Conservation (phyloP, 2,329 filamentous ascomycete genomes). For the Neonectria punicea region DNA sequence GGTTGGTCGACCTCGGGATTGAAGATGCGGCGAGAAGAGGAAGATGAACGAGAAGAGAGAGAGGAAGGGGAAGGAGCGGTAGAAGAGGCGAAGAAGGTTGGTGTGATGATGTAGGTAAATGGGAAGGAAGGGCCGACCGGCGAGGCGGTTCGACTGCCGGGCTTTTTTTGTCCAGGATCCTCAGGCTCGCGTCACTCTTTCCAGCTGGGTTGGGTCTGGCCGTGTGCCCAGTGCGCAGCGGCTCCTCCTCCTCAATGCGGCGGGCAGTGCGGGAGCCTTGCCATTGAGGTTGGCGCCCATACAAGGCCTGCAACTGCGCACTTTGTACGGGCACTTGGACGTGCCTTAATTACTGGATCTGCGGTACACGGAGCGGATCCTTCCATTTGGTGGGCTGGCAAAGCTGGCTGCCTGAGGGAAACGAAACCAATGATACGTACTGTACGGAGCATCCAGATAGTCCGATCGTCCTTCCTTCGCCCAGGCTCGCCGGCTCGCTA, state of each 20-base stretch:
- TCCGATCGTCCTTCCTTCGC: not conserved
- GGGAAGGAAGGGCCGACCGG: not conserved
- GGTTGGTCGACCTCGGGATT: not conserved
- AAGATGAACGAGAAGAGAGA: not conserved
- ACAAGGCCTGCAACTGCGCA: not conserved
- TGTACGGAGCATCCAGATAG: not conserved
- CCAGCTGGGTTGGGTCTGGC: not conserved
- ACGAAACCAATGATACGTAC: not conserved
- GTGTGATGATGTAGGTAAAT: constrained; percentile 2
- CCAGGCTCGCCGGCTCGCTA: not conserved
- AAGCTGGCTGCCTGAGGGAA: not conserved
- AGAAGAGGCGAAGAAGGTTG: not conserved
- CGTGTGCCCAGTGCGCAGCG: too few species aligned
- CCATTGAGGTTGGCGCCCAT: not conserved
- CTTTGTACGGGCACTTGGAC: not conserved
- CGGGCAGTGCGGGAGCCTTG: not conserved
- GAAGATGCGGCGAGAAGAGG: not conserved
- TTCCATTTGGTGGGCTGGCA: not conserved
- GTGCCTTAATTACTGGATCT: not conserved
- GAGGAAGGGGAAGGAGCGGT: not conserved
- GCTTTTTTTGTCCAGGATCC: not conserved
- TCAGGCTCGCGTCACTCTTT: not conserved
- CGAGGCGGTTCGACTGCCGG: not conserved
- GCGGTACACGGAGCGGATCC: not conserved
- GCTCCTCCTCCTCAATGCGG: not conserved